phyloP scores from a whole-genome alignment of 495 filamentous ascomycete species.

The Annulohypoxylon moriforme region DNA sequence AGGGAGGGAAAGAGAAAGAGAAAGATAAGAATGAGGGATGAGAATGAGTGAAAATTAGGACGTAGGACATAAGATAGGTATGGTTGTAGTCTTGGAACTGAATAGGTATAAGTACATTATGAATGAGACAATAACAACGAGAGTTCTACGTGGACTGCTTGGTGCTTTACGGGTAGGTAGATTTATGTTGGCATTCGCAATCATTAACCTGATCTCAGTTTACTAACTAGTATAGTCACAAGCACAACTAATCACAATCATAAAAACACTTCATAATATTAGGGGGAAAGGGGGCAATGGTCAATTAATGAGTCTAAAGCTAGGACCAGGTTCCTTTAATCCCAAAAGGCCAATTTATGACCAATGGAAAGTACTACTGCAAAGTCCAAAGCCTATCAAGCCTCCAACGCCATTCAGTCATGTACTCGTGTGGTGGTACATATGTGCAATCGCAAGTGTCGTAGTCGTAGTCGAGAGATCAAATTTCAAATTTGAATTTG shows the following conservation, averaged over 20 bases:
- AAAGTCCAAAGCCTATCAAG: background rate
- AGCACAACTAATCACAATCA: background rate
- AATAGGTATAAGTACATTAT: too few species aligned
- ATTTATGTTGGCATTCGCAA: too few species aligned
- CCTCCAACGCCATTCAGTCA: constrained; percentile 17
- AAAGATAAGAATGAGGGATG: background rate
- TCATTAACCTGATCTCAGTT: background rate
- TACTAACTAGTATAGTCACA: background rate
- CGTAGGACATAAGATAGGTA: too few species aligned
- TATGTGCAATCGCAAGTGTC: background rate
- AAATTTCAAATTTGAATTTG: too few species aligned
- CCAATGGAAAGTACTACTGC: background rate
- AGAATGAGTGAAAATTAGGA: too few species aligned
- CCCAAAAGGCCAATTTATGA: background rate
- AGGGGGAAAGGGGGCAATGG: background rate
- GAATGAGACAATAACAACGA: too few species aligned
- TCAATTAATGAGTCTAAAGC: background rate
- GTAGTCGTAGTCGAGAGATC: constrained; percentile 25
- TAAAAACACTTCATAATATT: background rate
- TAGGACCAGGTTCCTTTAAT: background rate
- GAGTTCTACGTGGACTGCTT: too few species aligned
- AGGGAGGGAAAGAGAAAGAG: background rate
- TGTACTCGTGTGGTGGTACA: constrained; percentile 1
- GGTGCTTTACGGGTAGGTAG: too few species aligned
- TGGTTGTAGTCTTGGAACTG: too few species aligned